Percentiles rank a stretch among this genome's conserved stretches.
Evolutionary conservation across 2,329 filamentous ascomycete species (phyloP).

Genomic region (Plenodomus biglobosus): DNA sequence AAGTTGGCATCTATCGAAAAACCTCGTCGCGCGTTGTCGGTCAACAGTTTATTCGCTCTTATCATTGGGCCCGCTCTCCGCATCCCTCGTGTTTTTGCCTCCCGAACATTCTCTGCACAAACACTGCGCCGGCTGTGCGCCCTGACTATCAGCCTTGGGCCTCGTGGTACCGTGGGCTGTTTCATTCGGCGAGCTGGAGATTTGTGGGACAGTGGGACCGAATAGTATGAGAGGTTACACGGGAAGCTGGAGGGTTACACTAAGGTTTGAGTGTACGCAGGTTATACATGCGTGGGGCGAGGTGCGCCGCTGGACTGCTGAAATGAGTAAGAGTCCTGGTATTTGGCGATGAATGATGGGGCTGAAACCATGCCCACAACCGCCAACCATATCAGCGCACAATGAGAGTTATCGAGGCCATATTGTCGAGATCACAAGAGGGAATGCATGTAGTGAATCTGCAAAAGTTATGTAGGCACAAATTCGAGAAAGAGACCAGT

Average conservation of each 20-base stretch:
- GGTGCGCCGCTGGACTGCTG: neutral
- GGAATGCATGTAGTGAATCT: no score
- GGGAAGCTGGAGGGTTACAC: neutral
- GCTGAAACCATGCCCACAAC: no score
- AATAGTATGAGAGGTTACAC: neutral
- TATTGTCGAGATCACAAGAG: neutral
- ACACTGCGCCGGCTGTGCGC: neutral
- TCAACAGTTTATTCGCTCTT: no score
- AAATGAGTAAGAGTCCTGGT: neutral
- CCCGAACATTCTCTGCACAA: neutral
- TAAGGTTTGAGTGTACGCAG: neutral
- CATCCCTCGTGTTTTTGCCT: neutral
- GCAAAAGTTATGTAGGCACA: no score
- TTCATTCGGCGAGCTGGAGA: neutral
- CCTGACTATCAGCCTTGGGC: neutral
- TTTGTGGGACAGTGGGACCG: neutral
- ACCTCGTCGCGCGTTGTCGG: no score
- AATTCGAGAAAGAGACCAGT: slow-evolving; percentile 4
- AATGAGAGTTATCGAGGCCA: neutral
- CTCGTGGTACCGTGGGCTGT: neutral
- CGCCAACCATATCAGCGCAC: neutral
- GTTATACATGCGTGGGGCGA: neutral
- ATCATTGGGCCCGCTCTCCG: neutral
- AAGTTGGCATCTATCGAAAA: no score
- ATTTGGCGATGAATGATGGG: neutral